Evolutionary conservation across 1,284 basidiomycete species (phyloP), one percentile per base, ranked within the genome.

Genomic region (Singerocomus inundabilis): DNA sequence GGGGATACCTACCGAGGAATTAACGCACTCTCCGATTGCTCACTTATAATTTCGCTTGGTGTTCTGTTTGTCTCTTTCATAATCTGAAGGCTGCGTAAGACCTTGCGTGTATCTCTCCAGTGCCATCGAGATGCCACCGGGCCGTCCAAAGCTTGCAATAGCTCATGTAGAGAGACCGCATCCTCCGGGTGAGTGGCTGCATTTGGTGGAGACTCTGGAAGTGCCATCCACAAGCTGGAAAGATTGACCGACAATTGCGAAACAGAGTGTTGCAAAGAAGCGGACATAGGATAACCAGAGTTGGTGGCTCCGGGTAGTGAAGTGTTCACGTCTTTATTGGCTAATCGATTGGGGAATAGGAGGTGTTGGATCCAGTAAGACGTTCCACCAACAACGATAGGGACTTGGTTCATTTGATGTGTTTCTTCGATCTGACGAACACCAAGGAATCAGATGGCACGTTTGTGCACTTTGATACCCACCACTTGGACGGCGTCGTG

Each of bases 291-390:
- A 43, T 30, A 21, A 39, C 35, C 15, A 39, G 49, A 15, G 29
- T 33, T 24, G 30, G 39, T 12, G 24, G 30, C 28, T 28, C 48
- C 48, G 24, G 30, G 29, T 39, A 47, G 34, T 11, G 38, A 11
- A 15, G 48, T 30, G 8, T 26, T 37, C 36, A 45, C n/a, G 12
- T 58, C 48, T n/a, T 64, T 51, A 30, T 26, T 66, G 9, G 66
- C 67, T 18, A 93, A 73, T 31, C 88, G 80, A 52, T 84, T 80
- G 0, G 91, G 86, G 57, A 94, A 94, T 9, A 91, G 69, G 34
- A 96, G 79, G 67, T 99, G 93, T 66, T 99, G 96, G 18, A 97
- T 87, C 83, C 97, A 99, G 68, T 99, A 99, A 15, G 92, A 86
- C 0, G 96, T 99, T 7, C 96, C 96, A 4, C 96, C 96, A 40